Conservation (phyloP, 169 alveolate species). For the Perkinsus olseni region DNA sequence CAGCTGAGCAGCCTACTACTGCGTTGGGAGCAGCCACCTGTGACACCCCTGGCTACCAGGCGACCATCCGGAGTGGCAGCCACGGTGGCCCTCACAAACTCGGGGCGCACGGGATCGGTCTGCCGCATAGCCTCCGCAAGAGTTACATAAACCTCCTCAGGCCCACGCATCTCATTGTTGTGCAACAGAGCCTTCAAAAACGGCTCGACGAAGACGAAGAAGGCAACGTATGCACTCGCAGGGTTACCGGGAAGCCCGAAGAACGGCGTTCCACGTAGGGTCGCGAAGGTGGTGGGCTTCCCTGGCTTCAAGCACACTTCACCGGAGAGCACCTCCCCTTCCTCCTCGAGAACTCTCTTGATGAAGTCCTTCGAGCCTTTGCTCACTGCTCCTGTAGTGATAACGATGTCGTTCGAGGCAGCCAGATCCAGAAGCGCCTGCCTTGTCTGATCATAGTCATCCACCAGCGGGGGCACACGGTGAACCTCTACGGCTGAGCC, state of each 20-base stretch:
- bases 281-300: slow-evolving; percentile 43
- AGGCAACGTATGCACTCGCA: slow-evolving; percentile 38
- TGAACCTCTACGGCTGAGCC: not conserved
- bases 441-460: not conserved
- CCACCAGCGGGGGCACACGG: not conserved
- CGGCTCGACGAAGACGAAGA: slow-evolving; percentile 23
- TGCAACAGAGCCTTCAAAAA: slow-evolving; percentile 17
- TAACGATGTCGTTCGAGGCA: slow-evolving; percentile 20
- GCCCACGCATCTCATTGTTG: slow-evolving; percentile 1
- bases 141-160: slow-evolving; percentile 5
- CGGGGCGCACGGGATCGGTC: slow-evolving; percentile 44
- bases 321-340: slow-evolving; percentile 40
- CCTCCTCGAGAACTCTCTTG: slow-evolving; percentile 32
- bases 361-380: slow-evolving; percentile 43
- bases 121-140: slow-evolving; percentile 10
- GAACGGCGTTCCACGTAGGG: slow-evolving; percentile 12
- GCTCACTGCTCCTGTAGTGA: slow-evolving; percentile 48
- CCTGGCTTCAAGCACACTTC: slow-evolving; percentile 52
- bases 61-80: not conserved
- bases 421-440: not conserved
- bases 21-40: slow-evolving; percentile 27
- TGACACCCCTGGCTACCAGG: slow-evolving; percentile 22
- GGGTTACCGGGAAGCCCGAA: slow-evolving; percentile 54
- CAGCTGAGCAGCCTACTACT: slow-evolving; percentile 40
- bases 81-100: slow-evolving; percentile 38